Conservation (phyloP, 2,329 filamentous ascomycete genomes). For the Neonectria sp. region DNA sequence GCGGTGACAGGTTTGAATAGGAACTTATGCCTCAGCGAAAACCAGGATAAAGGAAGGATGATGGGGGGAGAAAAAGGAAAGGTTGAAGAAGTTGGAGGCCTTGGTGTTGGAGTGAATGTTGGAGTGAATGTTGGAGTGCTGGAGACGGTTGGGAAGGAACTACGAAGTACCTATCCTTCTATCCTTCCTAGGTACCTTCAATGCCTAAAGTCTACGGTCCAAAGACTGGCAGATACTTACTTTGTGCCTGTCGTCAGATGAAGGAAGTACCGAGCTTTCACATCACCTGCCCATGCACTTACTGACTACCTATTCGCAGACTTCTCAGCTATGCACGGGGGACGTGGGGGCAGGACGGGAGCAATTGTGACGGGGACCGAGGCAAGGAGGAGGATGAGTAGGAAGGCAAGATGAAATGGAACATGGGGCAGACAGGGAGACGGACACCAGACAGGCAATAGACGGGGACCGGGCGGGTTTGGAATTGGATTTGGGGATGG, state of each 20-base stretch:
- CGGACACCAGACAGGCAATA: constrained; percentile 4
- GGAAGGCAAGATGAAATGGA: background rate
- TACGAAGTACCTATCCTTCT: background rate
- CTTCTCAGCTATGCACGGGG: constrained; percentile 9
- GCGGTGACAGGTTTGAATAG: constrained; percentile 8
- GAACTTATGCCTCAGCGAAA: constrained; percentile 5
- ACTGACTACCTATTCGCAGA: background rate
- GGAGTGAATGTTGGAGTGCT: background rate
- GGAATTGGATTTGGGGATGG: background rate
- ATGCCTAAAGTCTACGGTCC: background rate
- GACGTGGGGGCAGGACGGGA: constrained; percentile 21
- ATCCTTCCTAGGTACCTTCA: constrained; percentile 7
- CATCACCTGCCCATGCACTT: background rate
- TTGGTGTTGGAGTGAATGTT: constrained; percentile 8
- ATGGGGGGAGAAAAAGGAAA: background rate
- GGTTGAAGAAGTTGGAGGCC: constrained; percentile 7
- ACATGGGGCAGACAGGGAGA: constrained; percentile 10
- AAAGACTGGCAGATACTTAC: constrained; percentile 5
- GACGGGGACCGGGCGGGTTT: constrained; percentile 3
- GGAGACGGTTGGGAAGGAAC: constrained; percentile 16
- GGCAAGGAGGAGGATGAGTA: constrained; percentile 7
- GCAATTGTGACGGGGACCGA: constrained; percentile 18
- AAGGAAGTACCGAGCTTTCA: background rate
- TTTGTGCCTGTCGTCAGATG: background rate
- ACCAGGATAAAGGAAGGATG: constrained; percentile 5